Percentiles rank a stretch among this genome's conserved stretches.
These are phyloP conservation scores for Conticribra guillardii DNA, from an alignment of 108 stramenopile species.

Conservation along the genomic window DNA sequence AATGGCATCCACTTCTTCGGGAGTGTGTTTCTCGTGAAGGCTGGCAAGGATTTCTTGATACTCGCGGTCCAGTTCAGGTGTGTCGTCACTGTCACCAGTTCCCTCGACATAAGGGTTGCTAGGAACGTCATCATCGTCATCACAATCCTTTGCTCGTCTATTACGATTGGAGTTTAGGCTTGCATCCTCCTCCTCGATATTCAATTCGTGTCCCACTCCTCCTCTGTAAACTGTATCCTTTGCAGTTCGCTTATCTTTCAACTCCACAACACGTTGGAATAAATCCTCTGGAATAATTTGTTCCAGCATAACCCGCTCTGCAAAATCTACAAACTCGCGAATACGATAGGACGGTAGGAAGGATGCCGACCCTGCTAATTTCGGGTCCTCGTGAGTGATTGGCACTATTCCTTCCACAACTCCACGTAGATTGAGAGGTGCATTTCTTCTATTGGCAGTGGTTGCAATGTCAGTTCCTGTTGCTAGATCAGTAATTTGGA, in stretches of 20 bases:
- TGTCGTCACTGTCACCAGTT: conserved; percentile 52
- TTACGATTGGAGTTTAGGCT: conserved; percentile 12
- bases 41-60: conserved; percentile 63
- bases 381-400: conserved; percentile 58
- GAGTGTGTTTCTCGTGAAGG: conserved; percentile 60
- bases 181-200: conserved; percentile 18
- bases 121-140: conserved; percentile 39
- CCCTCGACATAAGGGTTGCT: conserved; percentile 40
- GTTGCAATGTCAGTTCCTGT: not conserved
- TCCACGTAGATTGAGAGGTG: conserved; percentile 56
- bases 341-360: conserved; percentile 76
- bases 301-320: conserved; percentile 77
- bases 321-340: conserved; percentile 71
- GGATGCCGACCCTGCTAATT: conserved; percentile 78
- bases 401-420: conserved; percentile 87
- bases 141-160: conserved; percentile 44
- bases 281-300: conserved; percentile 66
- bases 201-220: conserved; percentile 26
- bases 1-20: conserved; percentile 81
- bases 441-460: not conserved
- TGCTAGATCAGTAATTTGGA: conserved; percentile 42
- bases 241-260: conserved; percentile 40
- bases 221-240: conserved; percentile 27
- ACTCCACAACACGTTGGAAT: conserved; percentile 69
- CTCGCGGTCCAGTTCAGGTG: conserved; percentile 37